Conservation (phyloP, 2,329 filamentous ascomycete genomes). For the Blastomyces parvus region DNA sequence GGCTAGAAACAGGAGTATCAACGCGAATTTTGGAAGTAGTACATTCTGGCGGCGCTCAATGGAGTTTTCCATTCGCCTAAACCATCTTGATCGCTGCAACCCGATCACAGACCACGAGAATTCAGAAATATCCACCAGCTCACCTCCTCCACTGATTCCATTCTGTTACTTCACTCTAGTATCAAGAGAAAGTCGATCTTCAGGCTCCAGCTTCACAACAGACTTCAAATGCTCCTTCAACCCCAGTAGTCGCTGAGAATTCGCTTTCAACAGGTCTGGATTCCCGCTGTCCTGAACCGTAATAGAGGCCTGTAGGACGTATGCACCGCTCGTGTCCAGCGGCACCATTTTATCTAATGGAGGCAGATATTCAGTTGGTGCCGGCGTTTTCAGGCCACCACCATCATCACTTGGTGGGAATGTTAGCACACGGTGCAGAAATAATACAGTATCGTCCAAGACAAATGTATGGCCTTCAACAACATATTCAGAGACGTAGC, state of each 20-base stretch:
- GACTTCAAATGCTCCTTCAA: constrained; percentile 48
- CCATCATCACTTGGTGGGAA: constrained; percentile 28
- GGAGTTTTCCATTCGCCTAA: not conserved
- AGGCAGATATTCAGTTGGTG: constrained; percentile 34
- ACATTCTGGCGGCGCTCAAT: not conserved
- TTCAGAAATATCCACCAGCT: constrained; percentile 4
- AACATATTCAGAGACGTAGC: constrained; percentile 49
- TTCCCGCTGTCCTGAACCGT: constrained; percentile 48
- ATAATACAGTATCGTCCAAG: constrained; percentile 48
- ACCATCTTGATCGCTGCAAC: not conserved
- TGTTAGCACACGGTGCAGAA: constrained; percentile 46
- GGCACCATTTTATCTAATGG: constrained; percentile 38
- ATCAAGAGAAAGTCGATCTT: constrained; percentile 51
- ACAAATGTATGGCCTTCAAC: constrained; percentile 50
- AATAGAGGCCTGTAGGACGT: constrained; percentile 50
- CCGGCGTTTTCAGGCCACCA: constrained; percentile 4
- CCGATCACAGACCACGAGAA: not conserved
- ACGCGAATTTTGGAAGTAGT: not conserved
- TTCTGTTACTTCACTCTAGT: constrained; percentile 40
- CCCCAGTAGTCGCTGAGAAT: constrained; percentile 45
- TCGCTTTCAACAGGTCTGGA: constrained; percentile 45
- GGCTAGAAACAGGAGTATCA: not conserved
- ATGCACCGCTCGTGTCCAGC: constrained; percentile 48
- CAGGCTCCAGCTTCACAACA: constrained; percentile 47
- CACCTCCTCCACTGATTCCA: constrained; percentile 3